These are phyloP conservation scores for Crataegus laevigata DNA, from an alignment of 306 rosid species.

Conservation along the genomic window DNA sequence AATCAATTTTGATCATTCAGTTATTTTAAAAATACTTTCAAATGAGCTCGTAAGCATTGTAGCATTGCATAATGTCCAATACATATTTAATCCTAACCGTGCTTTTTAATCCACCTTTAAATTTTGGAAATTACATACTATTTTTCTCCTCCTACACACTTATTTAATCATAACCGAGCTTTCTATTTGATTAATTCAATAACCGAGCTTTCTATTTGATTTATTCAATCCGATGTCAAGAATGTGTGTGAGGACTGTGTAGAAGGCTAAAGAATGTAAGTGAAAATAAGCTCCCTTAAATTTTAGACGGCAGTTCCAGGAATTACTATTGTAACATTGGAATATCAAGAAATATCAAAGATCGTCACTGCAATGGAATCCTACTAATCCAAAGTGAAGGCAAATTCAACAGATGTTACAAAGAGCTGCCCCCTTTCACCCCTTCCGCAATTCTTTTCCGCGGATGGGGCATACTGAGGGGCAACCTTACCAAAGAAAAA, in stretches of 20 bases:
- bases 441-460: neutral
- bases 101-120: neutral
- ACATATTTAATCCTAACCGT: neutral
- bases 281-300: neutral
- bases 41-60: neutral
- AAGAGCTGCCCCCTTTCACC: neutral
- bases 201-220: neutral
- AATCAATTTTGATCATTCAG: no score
- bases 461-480: neutral
- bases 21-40: no score
- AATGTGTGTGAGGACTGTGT: no score
- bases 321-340: neutral
- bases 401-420: neutral
- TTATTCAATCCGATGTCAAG: neutral
- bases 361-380: neutral
- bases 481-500: neutral
- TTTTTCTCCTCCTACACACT: neutral
- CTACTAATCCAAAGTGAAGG: neutral
- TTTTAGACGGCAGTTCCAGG: neutral
- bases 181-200: no score
- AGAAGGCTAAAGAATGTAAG: no score
- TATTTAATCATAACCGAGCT: neutral
- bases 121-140: no score
- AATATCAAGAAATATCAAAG: neutral
- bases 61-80: neutral